A percentile compares a stretch with the other conserved stretches of the same genome.
phyloP scores from a whole-genome alignment of 2,329 filamentous ascomycete species.

The Epichloe gansuensis region DNA sequence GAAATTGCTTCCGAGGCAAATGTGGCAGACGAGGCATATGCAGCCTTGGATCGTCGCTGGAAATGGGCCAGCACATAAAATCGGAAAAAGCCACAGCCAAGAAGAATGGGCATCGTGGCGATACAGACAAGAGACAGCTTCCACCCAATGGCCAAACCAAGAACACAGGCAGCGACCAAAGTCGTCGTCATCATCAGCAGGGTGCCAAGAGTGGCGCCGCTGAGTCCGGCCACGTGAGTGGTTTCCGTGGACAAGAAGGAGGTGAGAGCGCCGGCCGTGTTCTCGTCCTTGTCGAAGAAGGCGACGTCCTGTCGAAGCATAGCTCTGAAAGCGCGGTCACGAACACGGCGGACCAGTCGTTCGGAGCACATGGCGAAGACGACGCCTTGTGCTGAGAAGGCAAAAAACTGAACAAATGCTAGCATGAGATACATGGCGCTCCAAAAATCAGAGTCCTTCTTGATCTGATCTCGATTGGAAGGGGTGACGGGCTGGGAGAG shows the following conservation, averaged over 20 bases:
- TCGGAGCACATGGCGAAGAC: slow-evolving; percentile 81
- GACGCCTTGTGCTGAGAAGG: slow-evolving; percentile 55
- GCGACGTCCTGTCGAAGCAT: slow-evolving; percentile 87
- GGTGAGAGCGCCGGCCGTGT: slow-evolving; percentile 77
- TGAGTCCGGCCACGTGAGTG: slow-evolving; percentile 76
- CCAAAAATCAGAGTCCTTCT: slow-evolving; percentile 71
- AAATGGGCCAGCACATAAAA: slow-evolving; percentile 76
- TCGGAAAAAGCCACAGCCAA: slow-evolving; percentile 74
- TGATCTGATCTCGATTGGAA: slow-evolving; percentile 41
- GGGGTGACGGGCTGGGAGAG: slow-evolving; percentile 43
- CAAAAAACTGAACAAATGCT: slow-evolving; percentile 57
- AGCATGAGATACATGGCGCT: slow-evolving; percentile 80
- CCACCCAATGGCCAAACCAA: slow-evolving; percentile 71
- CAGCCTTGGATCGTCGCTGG: slow-evolving; percentile 63
- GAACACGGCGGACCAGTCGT: slow-evolving; percentile 67
- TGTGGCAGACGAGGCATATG: slow-evolving; percentile 68
- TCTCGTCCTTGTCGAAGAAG: slow-evolving; percentile 84
- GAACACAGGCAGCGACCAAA: slow-evolving; percentile 55
- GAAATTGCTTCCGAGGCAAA: slow-evolving; percentile 91
- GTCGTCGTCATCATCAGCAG: slow-evolving; percentile 72
- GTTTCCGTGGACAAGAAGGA: slow-evolving; percentile 83
- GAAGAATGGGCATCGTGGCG: slow-evolving; percentile 61
- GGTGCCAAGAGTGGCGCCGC: slow-evolving; percentile 77
- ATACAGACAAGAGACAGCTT: slow-evolving; percentile 77
- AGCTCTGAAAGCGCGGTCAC: slow-evolving; percentile 69